Base-by-base conservation (phyloP, 2,329 filamentous ascomycete species). In the Cytospora leucostoma region DNA sequence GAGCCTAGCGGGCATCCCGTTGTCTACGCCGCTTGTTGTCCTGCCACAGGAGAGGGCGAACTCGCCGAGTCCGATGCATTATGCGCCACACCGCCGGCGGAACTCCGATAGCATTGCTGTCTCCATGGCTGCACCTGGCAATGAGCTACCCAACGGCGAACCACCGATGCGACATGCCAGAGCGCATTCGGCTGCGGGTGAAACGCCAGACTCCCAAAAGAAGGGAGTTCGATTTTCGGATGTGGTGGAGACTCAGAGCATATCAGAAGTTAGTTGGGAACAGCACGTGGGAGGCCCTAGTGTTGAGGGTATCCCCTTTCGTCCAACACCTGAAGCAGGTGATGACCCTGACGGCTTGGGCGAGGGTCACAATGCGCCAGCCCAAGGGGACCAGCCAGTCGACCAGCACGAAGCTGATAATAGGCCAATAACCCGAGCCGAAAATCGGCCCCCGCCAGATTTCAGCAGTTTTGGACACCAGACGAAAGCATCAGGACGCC, bases 81-180 rank as follows among this genome's bases (percentile, higher is more conserved):
- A 65, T 38, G 64, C 66, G 53, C 63, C 66, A 27, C 67, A 61
- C 27, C 67, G 69, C 37, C 66, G 70, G 44, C 69, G 70, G 35
- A 69, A 70, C 17, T 71, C 70, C 2, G 69, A 70, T 37, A 69
- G 65, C 40, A 61, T 66, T 37, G 68, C 66, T 12, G 60, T 67
- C 33, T 56, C 52, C 19, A 34, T 61, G n/a, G 61, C 47, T 17
- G 32, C 53, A 27, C 44, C 32, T 17, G 61, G 57, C 17, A 51
- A 58, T 11, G 55, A 58, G 11, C n/a, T 32, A 27, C 21, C 19
- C 32, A 34, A 55, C 27, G 40, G 54, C 21, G 59, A 61, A 50
- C 61, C 64, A 55, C 53, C 17, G 13, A 47, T 34, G n/a, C 56
- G 61, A 35, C 21, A 57, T 47, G 19, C 57, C 19, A 63, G 61